A percentile compares a stretch with the other conserved stretches of the same genome.
Conservation (phyloP, 202 grass and related monocot species). For the Hordeum pubiflorum region DNA sequence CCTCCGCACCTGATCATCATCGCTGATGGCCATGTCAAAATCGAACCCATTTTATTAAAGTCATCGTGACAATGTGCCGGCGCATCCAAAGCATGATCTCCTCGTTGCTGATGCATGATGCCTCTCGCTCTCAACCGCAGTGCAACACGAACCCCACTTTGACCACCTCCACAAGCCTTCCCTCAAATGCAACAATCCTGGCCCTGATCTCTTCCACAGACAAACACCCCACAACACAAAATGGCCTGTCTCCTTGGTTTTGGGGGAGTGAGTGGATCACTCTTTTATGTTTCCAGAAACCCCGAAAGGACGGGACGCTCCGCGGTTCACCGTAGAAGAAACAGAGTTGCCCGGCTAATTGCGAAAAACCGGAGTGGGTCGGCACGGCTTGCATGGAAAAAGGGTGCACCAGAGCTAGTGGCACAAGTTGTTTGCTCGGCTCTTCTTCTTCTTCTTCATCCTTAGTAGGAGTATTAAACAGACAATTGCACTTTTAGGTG, state of each 20-base stretch:
- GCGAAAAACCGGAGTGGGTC: background rate
- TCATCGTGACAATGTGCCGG: conserved; percentile 49
- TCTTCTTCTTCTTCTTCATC: background rate
- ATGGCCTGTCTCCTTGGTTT: conserved; percentile 18
- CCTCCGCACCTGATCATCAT: background rate
- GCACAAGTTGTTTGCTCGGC: background rate
- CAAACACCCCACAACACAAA: conserved; percentile 22
- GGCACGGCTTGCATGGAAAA: conserved; percentile 3
- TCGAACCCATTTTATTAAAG: conserved; percentile 34
- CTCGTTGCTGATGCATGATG: background rate
- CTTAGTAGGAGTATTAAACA: background rate
- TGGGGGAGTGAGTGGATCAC: background rate
- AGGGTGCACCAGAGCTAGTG: background rate
- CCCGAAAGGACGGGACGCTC: background rate
- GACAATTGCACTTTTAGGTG: conserved; percentile 23
- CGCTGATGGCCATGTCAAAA: conserved; percentile 11
- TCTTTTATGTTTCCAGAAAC: background rate
- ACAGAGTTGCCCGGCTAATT: background rate
- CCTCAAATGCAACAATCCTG: background rate
- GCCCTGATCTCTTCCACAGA: background rate
- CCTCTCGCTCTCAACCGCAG: conserved; percentile 31
- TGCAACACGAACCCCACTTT: conserved; percentile 30
- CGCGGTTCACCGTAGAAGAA: background rate
- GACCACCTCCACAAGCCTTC: conserved; percentile 37
- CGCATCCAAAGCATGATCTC: conserved; percentile 34